phyloP scores from a whole-genome alignment of 2,329 filamentous ascomycete genomes.

The Scolecobasidium constrictum region DNA sequence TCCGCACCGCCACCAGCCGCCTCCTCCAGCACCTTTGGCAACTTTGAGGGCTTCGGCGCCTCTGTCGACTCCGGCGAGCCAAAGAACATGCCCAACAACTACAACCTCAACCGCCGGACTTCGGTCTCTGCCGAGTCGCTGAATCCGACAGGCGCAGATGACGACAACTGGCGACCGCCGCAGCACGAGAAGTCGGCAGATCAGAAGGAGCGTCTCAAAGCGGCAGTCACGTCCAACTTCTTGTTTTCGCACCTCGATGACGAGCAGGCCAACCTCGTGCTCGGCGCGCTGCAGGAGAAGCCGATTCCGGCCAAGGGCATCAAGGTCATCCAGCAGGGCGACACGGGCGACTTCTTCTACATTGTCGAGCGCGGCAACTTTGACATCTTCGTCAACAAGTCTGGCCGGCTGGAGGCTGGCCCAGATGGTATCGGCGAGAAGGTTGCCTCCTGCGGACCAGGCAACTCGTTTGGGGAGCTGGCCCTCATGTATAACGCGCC shows the following conservation, averaged over 20 bases:
- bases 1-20: slow-evolving; percentile 25
- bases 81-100: slow-evolving; percentile 77
- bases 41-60: slow-evolving; percentile 23
- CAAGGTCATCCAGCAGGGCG: slow-evolving; percentile 89
- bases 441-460: slow-evolving; percentile 71
- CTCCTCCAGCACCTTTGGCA: slow-evolving; percentile 17
- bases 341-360: slow-evolving; percentile 96
- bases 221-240: slow-evolving; percentile 80
- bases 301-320: slow-evolving; percentile 84
- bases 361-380: slow-evolving; percentile 87
- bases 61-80: slow-evolving; percentile 37
- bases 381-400: slow-evolving; percentile 78
- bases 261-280: slow-evolving; percentile 76
- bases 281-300: slow-evolving; percentile 88
- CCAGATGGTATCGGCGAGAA: slow-evolving; percentile 71
- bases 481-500: slow-evolving; percentile 98
- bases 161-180: slow-evolving; percentile 85
- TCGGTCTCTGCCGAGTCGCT: slow-evolving; percentile 95
- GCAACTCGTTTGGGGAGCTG: slow-evolving; percentile 91
- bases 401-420: slow-evolving; percentile 68
- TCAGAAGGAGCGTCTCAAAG: slow-evolving; percentile 68
- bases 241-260: slow-evolving; percentile 91
- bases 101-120: slow-evolving; percentile 85
- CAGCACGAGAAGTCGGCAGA: slow-evolving; percentile 72
- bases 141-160: slow-evolving; percentile 72